These are phyloP conservation scores for Cyclospora cayetanensis DNA, from an alignment of 169 alveolate species.

Conservation along the genomic window DNA sequence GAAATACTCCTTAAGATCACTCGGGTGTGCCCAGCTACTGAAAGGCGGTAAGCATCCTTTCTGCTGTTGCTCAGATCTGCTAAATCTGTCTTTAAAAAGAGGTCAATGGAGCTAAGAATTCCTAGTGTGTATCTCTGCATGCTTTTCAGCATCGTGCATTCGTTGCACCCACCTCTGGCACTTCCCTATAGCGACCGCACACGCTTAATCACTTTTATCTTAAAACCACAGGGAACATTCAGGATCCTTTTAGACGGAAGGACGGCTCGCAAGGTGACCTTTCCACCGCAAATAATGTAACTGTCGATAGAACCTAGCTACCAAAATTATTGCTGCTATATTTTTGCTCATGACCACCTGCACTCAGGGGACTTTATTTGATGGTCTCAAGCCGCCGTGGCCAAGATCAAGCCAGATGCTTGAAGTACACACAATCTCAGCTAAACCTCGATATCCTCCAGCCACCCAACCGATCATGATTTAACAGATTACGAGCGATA, in stretches of 20 bases:
- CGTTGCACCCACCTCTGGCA: slow-evolving; percentile 35
- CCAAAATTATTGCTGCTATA: no score
- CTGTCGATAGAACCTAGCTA: no score
- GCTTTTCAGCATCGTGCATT: slow-evolving; percentile 18
- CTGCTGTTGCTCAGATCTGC: no score
- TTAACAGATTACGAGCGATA: no score
- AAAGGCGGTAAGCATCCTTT: not conserved
- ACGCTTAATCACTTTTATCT: not conserved
- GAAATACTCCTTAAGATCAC: slow-evolving; percentile 12
- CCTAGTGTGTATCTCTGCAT: not conserved
- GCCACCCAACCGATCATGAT: no score
- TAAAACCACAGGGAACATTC: slow-evolving; percentile 37
- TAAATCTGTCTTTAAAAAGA: no score
- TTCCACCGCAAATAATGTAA: no score
- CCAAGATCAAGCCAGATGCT: not conserved
- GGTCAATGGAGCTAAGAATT: not conserved
- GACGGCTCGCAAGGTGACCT: slow-evolving; percentile 24
- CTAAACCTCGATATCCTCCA: not conserved
- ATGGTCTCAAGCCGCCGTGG: slow-evolving; percentile 29
- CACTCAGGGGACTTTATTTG: slow-evolving; percentile 4
- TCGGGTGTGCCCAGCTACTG: not conserved
- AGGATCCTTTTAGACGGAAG: slow-evolving; percentile 24
- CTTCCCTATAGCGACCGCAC: not conserved
- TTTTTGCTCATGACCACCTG: not conserved
- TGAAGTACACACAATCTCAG: not conserved